Evolutionary conservation across 2,329 filamentous ascomycete genomes (phyloP), one percentile per base, ranked within the genome.

Genomic region (Claviceps sorghi): DNA sequence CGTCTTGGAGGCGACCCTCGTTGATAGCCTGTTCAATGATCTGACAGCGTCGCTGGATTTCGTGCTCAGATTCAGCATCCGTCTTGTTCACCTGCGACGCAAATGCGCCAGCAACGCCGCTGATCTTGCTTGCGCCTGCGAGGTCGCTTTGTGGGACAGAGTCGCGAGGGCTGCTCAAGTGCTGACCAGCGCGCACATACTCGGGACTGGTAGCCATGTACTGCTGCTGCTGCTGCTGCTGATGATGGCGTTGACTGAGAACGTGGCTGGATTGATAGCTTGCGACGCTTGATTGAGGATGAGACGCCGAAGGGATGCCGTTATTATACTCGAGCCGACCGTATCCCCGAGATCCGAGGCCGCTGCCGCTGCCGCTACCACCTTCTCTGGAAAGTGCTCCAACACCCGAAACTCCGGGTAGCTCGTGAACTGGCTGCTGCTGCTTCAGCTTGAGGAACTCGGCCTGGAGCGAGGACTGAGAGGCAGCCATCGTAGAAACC

Each of bases 401-500:
- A 30, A 55, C 58, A 10, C 57, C 60, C 38, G 59, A 58, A 11
- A 60, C 62, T 8, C 61, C 64, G 4, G 66, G 62, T n/a, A 69
- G 68, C 53, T 78, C 72, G 48, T 69, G 70, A 2, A 69, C 67
- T 9, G 69, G 63, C 56, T 76, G 71, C 48, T 75, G 71, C 47
- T 75, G 71, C 58, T 78, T 76, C 57, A 80, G 69, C 64, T 79
- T 80, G 50, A 82, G 66, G 52, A 83, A 72, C 57, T 78, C 77
- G 43, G 76, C 76, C 64, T 89, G 84, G 58, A 88, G 80, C 52
- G 84, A 77, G 4, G 77, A 69, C 67, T 90, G 86, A 1, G 78
- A 76, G 5, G 78, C 69, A 5, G 82, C 82, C 82, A 91, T 82
- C 13, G 77, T 77, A 41, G 80, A 78, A 26, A 91, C 75, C 45